Evolutionary conservation across 768 basidiomycete species (phyloP).

Genomic region (Boletus edulis): DNA sequence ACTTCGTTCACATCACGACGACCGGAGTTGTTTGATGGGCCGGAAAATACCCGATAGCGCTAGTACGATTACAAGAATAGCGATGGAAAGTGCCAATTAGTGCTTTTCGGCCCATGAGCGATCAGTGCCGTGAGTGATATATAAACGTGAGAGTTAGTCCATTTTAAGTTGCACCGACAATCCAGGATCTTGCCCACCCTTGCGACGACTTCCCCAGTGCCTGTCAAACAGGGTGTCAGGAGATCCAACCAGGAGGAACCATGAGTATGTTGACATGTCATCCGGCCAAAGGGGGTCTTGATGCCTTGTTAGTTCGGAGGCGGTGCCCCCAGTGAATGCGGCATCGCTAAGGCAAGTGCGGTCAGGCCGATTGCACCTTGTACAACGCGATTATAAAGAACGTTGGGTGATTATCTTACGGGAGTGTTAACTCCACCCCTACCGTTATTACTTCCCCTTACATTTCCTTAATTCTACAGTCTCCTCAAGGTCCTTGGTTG

Average conservation of each 20-base stretch:
- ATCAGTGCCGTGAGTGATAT: slow-evolving; percentile 35
- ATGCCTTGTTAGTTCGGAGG: slow-evolving; percentile 31
- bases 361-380: slow-evolving; percentile 24
- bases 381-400: slow-evolving; percentile 36
- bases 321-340: slow-evolving; percentile 32
- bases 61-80: slow-evolving; percentile 26
- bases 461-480: slow-evolving; percentile 14
- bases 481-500: slow-evolving; percentile 13
- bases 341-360: slow-evolving; percentile 35
- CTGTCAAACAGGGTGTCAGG: slow-evolving; percentile 34
- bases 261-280: slow-evolving; percentile 38
- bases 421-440: slow-evolving; percentile 38
- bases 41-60: slow-evolving; percentile 10
- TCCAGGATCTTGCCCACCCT: slow-evolving; percentile 30
- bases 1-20: slow-evolving; percentile 28
- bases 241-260: slow-evolving; percentile 23
- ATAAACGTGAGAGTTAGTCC: slow-evolving; percentile 32
- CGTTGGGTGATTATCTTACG: slow-evolving; percentile 33
- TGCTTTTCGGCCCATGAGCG: slow-evolving; percentile 23
- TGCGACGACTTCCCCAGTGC: slow-evolving; percentile 24
- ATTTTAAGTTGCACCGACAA: slow-evolving; percentile 29
- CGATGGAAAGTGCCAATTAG: slow-evolving; percentile 6
- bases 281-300: slow-evolving; percentile 26
- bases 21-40: slow-evolving; percentile 13
- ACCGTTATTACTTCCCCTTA: slow-evolving; percentile 25